These are phyloP conservation scores for Leucosporidium scottii DNA, from an alignment of 768 basidiomycete species.

Conservation along the genomic window DNA sequence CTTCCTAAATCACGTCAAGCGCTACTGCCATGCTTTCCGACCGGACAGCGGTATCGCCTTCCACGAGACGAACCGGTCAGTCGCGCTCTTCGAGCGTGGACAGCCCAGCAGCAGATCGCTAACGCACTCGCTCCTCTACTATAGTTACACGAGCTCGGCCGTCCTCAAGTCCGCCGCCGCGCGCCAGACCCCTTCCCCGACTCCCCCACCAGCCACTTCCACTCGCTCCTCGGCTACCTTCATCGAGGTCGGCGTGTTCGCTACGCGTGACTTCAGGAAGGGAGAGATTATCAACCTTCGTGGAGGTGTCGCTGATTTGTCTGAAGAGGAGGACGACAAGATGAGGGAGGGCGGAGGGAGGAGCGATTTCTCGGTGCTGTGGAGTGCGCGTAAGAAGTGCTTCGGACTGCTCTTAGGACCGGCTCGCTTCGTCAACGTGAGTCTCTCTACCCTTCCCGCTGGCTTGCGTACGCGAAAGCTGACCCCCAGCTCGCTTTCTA, in stretches of 20 bases:
- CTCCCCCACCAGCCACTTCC: not conserved
- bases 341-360: slow-evolving; percentile 13
- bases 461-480: not conserved
- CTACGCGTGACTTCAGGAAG: slow-evolving; percentile 31
- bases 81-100: not conserved
- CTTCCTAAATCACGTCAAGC: slow-evolving; percentile 15
- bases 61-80: slow-evolving; percentile 28
- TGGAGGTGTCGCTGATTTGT: slow-evolving; percentile 25
- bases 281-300: slow-evolving; percentile 24
- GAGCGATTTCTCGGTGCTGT: slow-evolving; percentile 29
- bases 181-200: slow-evolving; percentile 3
- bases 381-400: slow-evolving; percentile 24
- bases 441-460: not conserved
- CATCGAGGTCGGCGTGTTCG: slow-evolving; percentile 33
- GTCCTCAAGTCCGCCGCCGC: not conserved
- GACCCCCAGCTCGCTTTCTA: not conserved
- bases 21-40: slow-evolving; percentile 25
- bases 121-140: not conserved
- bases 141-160: not conserved
- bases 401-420: slow-evolving; percentile 29
- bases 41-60: slow-evolving; percentile 32
- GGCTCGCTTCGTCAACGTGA: slow-evolving; percentile 26
- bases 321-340: slow-evolving; percentile 30
- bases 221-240: not conserved
- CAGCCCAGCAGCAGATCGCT: not conserved